Evolutionary conservation across 495 filamentous ascomycete genomes (phyloP), one percentile per base, ranked within the genome.

Genomic region (Penicillium bialowiezense): DNA sequence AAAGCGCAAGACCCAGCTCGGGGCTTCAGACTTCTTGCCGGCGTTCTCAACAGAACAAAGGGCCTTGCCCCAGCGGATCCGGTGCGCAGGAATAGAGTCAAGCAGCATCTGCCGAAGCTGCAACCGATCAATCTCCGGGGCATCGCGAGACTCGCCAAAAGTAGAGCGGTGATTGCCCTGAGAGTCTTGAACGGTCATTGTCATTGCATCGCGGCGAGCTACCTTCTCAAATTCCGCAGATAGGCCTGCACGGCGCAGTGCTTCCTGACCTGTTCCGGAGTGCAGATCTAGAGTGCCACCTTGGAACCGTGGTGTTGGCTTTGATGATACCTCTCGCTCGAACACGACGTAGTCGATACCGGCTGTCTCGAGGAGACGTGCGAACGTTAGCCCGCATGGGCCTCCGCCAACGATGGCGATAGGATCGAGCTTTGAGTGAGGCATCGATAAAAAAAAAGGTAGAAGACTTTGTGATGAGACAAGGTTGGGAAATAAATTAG

Each of bases 371-470:
- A 85, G 72, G 18, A 84, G 70, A 8, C 75, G 72, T 18, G 78
- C 81, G 24, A 85, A 64, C 48, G 70, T 74, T 36, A 77, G 73
- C 29, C 81, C 80, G 10, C 66, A 65, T 2, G 81, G 81, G 13
- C 81, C 80, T 37, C 73, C 78, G 45, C 80, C 80, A 28, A 84
- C 64, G 46, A 83, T 82, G 46, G 79, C 79, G 40, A 84, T 79
- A 10, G 29, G 29, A 32, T 32, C 29, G 3, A 32, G 7, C 3
- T 32, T 32, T 8, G 12, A 32, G 12, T 32, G 7, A 12, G 12
- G 12, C 29, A 32, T 32, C 10, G 5, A 10, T 5, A 3, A 32
- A 32, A 32, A 7, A 3, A 10, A 10, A 32, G 29, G 7, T 32
- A 32, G 12, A 12, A 12, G 29, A 5, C 5, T 4, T 28, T 4